Evolutionary conservation across 2,329 filamentous ascomycete genomes (phyloP).

Genomic region (Fusarium compactum): DNA sequence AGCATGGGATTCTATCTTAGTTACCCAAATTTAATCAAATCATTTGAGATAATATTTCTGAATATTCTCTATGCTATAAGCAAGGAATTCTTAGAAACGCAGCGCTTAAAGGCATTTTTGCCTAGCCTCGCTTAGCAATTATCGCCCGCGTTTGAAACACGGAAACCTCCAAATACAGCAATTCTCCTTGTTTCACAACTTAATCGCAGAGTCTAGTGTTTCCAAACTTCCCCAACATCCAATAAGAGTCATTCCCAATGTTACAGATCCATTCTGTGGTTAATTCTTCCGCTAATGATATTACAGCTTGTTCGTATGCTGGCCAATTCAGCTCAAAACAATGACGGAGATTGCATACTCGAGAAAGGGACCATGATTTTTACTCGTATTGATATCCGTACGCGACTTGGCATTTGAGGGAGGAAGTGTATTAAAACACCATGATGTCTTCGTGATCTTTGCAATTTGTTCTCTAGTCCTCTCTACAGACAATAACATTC

Average conservation of each 20-base stretch:
- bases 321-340: conserved; percentile 12
- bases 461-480: neutral
- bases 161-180: conserved; percentile 20
- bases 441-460: neutral
- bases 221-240: neutral
- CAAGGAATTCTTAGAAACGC: rapidly evolving
- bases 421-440: conserved; percentile 19
- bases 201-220: conserved; percentile 6
- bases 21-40: no score
- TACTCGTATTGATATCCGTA: neutral
- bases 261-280: conserved; percentile 4
- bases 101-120: neutral
- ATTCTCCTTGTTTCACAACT: conserved; percentile 26
- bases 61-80: neutral
- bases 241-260: neutral
- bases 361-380: neutral
- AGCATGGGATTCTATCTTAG: neutral
- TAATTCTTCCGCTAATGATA: conserved; percentile 26
- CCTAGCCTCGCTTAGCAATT: neutral
- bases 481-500: conserved; percentile 4
- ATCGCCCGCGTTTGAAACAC: conserved; percentile 11
- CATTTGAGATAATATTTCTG: rapidly evolving
- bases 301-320: neutral
- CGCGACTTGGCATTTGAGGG: conserved; percentile 2
- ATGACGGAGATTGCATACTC: conserved; percentile 6